These are phyloP conservation scores for Malus hybrid DNA, from an alignment of 331 rosid species.

Conservation along the genomic window DNA sequence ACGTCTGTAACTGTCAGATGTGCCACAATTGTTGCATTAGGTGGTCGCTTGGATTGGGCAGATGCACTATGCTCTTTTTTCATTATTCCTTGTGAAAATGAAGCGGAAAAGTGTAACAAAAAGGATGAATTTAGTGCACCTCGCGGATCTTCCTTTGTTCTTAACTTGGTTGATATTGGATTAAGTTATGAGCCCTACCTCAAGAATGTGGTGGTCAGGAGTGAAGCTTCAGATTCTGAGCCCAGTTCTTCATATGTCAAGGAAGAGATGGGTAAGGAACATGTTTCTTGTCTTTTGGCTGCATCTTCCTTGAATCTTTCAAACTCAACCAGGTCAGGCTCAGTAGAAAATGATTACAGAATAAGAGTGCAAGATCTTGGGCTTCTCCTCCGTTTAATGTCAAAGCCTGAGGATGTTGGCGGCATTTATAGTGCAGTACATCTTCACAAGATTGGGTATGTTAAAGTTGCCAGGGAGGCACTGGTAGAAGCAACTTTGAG, in stretches of 20 bases:
- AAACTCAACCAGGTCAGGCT: conserved; percentile 42
- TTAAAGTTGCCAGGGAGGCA: conserved; percentile 80
- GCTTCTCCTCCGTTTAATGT: conserved; percentile 48
- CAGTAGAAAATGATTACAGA: conserved; percentile 38
- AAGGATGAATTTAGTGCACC: conserved; percentile 32
- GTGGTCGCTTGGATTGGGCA: conserved; percentile 94
- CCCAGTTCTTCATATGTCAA: conserved; percentile 38
- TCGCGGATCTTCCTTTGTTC: conserved; percentile 47
- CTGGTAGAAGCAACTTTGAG: conserved; percentile 67
- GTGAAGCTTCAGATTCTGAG: conserved; percentile 33
- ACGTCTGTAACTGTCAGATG: conserved; percentile 75
- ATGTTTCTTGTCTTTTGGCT: conserved; percentile 77
- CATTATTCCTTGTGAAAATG: conserved; percentile 30
- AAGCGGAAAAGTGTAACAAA: conserved; percentile 27
- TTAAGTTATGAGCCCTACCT: conserved; percentile 85
- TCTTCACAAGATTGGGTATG: conserved; percentile 66
- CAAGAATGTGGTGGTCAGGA: conserved; percentile 35
- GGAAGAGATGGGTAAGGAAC: conserved; percentile 40
- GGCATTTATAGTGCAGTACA: conserved; percentile 55
- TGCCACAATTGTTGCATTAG: conserved; percentile 69
- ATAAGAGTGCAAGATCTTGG: conserved; percentile 76
- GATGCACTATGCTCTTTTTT: conserved; percentile 62
- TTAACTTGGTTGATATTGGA: conserved; percentile 75
- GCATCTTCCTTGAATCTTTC: conserved; percentile 75
- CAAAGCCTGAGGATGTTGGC: conserved; percentile 34